Conservation (phyloP, 2,329 filamentous ascomycete genomes). For the Phyllachora maydis region DNA sequence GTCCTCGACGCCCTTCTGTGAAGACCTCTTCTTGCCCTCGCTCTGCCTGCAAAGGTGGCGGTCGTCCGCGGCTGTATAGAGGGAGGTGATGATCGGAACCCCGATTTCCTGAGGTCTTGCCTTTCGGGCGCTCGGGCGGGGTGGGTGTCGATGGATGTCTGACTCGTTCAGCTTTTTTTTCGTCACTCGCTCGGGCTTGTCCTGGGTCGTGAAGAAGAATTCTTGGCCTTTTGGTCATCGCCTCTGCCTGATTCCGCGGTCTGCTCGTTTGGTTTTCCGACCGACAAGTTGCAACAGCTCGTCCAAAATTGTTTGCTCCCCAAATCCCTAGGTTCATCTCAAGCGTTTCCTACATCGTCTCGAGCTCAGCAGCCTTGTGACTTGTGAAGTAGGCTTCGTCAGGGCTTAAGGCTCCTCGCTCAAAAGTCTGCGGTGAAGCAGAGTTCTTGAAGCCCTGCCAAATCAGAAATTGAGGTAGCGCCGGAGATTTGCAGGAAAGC, state of each 20-base stretch:
- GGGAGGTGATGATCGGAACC: conserved; percentile 92
- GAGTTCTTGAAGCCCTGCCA: too few relatives aligned
- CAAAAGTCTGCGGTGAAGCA: too few relatives aligned
- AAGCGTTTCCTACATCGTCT: background rate
- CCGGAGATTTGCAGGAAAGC: too few relatives aligned
- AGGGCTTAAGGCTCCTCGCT: too few relatives aligned
- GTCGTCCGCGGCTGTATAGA: conserved; percentile 44
- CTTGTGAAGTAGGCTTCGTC: conserved; percentile 44
- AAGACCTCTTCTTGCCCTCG: conserved; percentile 45
- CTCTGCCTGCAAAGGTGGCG: conserved; percentile 41
- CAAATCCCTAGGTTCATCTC: background rate
- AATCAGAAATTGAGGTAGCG: too few relatives aligned
- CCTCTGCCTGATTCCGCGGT: background rate
- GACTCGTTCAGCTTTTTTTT: conserved; percentile 42
- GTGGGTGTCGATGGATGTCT: conserved; percentile 80
- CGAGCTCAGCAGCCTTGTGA: conserved; percentile 40
- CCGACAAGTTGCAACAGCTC: background rate
- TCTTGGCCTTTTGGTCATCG: background rate
- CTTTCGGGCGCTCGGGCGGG: conserved; percentile 58
- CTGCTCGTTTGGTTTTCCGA: background rate
- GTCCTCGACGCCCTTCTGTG: conserved; percentile 83
- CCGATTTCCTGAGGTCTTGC: conserved; percentile 40
- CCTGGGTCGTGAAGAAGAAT: conserved; percentile 30
- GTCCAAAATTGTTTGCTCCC: background rate
- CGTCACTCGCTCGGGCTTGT: conserved; percentile 25